phyloP scores from a whole-genome alignment of 257 asterid genomes.

The Plantago ovata region DNA sequence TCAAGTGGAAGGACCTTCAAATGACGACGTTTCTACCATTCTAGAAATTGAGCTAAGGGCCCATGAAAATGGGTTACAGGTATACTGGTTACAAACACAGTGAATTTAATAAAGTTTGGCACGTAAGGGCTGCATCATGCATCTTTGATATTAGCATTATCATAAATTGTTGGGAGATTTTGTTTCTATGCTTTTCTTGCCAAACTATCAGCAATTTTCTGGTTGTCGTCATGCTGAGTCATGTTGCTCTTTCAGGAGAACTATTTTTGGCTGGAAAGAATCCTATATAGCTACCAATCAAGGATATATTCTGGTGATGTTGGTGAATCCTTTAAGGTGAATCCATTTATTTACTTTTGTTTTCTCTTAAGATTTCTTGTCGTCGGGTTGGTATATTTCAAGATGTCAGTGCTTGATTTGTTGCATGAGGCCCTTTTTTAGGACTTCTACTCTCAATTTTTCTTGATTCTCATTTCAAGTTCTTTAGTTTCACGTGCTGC shows the following conservation, averaged over 20 bases:
- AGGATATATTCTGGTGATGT: constrained; percentile 77
- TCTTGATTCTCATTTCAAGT: background rate
- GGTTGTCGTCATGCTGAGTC: constrained; percentile 27
- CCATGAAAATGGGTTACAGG: constrained; percentile 97
- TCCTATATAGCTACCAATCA: constrained; percentile 90
- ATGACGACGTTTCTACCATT: constrained; percentile 57
- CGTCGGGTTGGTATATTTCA: background rate
- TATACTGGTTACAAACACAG: constrained; percentile 19
- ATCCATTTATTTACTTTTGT: constrained; percentile 8
- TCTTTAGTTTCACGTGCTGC: background rate
- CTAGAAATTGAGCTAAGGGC: constrained; percentile 96
- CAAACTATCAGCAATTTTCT: constrained; percentile 10
- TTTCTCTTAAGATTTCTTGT: background rate
- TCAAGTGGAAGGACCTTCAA: constrained; percentile 83
- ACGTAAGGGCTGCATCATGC: constrained; percentile 2
- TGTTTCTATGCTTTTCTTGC: background rate
- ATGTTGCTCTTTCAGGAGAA: constrained; percentile 59
- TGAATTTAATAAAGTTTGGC: constrained; percentile 12
- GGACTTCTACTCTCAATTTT: too few species aligned
- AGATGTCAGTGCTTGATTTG: background rate
- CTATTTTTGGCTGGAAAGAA: constrained; percentile 78
- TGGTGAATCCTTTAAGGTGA: constrained; percentile 74
- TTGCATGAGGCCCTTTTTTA: too few species aligned
- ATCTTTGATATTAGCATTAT: constrained; percentile 10
- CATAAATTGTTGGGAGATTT: constrained; percentile 9